phyloP scores from a whole-genome alignment of 2,329 filamentous ascomycete species.

The Paramyrothecium roridum region DNA sequence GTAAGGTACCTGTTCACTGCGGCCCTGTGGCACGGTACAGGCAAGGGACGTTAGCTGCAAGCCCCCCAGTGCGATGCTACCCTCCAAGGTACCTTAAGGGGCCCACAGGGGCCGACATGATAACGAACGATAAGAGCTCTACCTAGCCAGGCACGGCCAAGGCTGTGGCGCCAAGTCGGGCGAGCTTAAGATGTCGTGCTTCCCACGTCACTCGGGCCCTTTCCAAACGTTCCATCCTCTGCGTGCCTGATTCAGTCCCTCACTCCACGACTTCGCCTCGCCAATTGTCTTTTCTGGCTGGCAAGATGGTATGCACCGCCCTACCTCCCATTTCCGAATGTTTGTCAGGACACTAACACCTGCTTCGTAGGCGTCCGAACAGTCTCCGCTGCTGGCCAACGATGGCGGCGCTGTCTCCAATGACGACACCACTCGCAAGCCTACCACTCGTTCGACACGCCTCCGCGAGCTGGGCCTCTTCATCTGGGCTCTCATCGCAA shows the following conservation, averaged over 20 bases:
- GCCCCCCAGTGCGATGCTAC: no score
- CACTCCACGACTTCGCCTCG: neutral
- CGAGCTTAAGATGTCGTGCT: neutral
- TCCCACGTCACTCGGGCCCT: neutral
- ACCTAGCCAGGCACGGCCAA: neutral
- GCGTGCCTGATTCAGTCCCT: neutral
- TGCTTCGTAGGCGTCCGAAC: slow-evolving; percentile 31
- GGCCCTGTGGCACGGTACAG: no score
- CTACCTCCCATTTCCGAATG: no score
- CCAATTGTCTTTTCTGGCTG: neutral
- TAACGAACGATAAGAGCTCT: no score
- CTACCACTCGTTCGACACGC: slow-evolving; percentile 33
- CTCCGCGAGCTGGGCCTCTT: slow-evolving; percentile 73
- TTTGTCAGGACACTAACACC: slow-evolving; percentile 3
- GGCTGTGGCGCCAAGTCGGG: neutral
- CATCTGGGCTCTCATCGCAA: slow-evolving; percentile 78
- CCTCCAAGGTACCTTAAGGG: no score
- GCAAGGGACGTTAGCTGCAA: no score
- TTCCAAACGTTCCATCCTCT: neutral
- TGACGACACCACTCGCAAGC: slow-evolving; percentile 14
- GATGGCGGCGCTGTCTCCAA: slow-evolving; percentile 23
- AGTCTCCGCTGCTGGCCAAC: slow-evolving; percentile 38
- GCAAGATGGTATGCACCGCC: neutral
- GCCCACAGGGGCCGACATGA: no score
- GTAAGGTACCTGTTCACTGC: neutral